These are phyloP conservation scores for Prunus dulcis DNA, from an alignment of 306 rosid species.

Conservation along the genomic window DNA sequence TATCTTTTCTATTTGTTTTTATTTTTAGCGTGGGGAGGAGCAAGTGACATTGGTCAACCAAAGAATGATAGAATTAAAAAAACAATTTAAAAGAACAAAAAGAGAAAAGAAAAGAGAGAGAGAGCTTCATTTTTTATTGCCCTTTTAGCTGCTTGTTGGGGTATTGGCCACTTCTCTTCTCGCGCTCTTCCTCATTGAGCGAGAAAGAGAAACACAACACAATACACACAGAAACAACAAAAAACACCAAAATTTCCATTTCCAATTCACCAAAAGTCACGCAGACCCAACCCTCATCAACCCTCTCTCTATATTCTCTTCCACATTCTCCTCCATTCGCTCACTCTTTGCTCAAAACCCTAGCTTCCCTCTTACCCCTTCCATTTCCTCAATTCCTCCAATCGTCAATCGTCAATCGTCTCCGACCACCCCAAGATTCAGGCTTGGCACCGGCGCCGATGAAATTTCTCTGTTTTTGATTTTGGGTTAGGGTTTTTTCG, in stretches of 20 bases:
- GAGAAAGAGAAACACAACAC: constrained; percentile 12
- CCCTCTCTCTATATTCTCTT: background rate
- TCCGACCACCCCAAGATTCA: constrained; percentile 9
- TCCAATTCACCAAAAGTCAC: background rate
- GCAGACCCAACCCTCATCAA: background rate
- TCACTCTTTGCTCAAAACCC: constrained; percentile 4
- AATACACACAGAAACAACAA: background rate
- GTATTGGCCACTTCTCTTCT: constrained; percentile 14
- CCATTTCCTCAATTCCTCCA: background rate
- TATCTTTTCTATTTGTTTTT: background rate
- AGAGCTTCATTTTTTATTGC: background rate
- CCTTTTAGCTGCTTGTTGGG: background rate
- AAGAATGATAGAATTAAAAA: background rate
- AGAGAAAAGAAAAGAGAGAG: background rate
- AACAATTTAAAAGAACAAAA: background rate
- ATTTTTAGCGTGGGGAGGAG: background rate
- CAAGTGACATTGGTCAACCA: background rate
- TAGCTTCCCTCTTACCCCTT: background rate
- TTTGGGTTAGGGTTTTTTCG: constrained; percentile 20
- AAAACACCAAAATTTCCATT: background rate
- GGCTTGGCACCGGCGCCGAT: background rate
- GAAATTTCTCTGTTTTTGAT: background rate
- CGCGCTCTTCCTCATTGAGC: constrained; percentile 25
- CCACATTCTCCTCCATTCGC: background rate
- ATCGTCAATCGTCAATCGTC: background rate